These are phyloP conservation scores for Sphaerulina populicola DNA, from an alignment of 2,329 filamentous ascomycete genomes.

Conservation along the genomic window DNA sequence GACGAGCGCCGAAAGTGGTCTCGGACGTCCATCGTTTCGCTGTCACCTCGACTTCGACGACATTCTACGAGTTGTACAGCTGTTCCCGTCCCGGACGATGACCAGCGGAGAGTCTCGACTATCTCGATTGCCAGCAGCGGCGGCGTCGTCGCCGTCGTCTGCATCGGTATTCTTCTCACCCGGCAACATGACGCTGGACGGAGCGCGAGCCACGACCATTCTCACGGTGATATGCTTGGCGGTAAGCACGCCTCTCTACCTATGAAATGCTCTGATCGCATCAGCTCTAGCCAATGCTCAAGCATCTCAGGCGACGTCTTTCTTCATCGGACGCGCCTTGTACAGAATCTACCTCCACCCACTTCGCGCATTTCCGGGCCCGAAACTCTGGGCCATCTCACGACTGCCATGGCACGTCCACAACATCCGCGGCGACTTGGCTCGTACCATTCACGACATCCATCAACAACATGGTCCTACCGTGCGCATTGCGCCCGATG, in stretches of 20 bases:
- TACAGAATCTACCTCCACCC: slow-evolving; percentile 39
- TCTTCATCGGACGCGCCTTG: slow-evolving; percentile 12
- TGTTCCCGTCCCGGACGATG: too few relatives aligned
- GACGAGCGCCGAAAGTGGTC: neutral
- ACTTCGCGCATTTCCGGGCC: slow-evolving; percentile 36
- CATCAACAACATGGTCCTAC: slow-evolving; percentile 29
- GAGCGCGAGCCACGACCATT: neutral
- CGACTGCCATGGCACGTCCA: slow-evolving; percentile 12
- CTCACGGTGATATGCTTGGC: neutral
- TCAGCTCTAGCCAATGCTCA: neutral
- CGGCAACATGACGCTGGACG: neutral
- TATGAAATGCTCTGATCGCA: neutral
- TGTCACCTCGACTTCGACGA: too few relatives aligned
- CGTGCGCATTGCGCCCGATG: slow-evolving; percentile 27
- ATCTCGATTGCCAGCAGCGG: too few relatives aligned
- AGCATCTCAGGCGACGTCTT: neutral
- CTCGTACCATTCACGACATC: slow-evolving; percentile 17
- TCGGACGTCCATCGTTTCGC: neutral
- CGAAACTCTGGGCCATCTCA: slow-evolving; percentile 23
- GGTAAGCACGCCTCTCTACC: neutral
- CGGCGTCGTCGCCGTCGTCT: neutral
- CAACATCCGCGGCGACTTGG: slow-evolving; percentile 2
- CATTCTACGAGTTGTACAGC: too few relatives aligned
- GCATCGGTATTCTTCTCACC: neutral
- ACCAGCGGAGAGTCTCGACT: too few relatives aligned